Evolutionary conservation across 805 yeast genomes (phyloP), one percentile per base, ranked within the genome.

Genomic region (Pachysolen tannophilus): DNA sequence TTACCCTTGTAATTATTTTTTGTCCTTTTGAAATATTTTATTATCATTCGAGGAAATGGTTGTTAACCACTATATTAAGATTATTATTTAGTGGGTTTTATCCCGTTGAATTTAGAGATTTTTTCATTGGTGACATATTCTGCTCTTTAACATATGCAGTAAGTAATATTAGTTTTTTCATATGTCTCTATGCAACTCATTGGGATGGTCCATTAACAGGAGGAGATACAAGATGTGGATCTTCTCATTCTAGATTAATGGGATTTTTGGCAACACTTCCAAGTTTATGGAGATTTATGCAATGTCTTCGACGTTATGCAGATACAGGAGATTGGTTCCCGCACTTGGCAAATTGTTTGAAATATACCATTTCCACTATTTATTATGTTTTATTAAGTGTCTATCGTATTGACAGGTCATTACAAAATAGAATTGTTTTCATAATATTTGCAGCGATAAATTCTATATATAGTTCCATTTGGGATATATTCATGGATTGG

Each of bases 401-500:
- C 15, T 88, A 85, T 54, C 72, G 97, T 43, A 82, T 86, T 33
- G 66, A 78, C 26, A 50, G 60, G 0, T 55, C 61, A 8, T 44
- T 55, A 17, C 47, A 49, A 13, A 56, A 66, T 43, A 65, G 79
- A 37, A 75, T 74, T 0, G 63, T 73, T 1, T 82, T 87, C 49
- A 82, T 90, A 14, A 56, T 76, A 0, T 72, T 87, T 60, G 96
- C 94, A 0, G 52, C 72, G 0, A 45, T 85, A 26, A 88, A 92
- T 55, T 75, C 96, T 0, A 33, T 78, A 1, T 72, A 72, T 49
- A 69, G 88, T 23, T 57, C 82, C 0, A 43, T 77, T 3, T 92
- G 98, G 98, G 98, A 92, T 58, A 61, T 92, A 5, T 62, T 88
- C 28, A 86, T 92, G 95, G 98, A 92, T 62, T 92, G 95, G 90